These are phyloP conservation scores for Eucalyptus regnans DNA, from an alignment of 345 rosid species.

Conservation along the genomic window DNA sequence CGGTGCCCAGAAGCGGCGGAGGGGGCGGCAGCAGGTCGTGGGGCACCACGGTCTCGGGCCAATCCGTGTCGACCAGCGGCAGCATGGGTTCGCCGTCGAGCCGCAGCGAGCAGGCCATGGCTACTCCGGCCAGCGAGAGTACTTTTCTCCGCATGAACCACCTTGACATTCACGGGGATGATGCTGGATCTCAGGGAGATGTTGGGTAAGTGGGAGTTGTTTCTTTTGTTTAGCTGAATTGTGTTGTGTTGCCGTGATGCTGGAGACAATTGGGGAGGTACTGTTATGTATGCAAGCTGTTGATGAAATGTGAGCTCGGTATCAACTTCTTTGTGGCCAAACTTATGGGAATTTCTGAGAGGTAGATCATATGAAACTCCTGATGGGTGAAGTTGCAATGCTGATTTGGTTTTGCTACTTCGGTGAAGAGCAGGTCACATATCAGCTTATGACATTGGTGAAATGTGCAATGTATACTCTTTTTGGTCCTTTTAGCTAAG, in stretches of 20 bases:
- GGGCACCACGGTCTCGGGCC: slow-evolving; percentile 32
- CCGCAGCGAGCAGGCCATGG: slow-evolving; percentile 51
- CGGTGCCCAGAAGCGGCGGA: slow-evolving; percentile 12
- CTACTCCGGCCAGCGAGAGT: slow-evolving; percentile 71
- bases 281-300: neutral
- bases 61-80: slow-evolving; percentile 28
- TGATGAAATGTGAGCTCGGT: neutral
- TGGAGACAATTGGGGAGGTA: neutral
- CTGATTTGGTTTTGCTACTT: neutral
- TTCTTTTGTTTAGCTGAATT: neutral
- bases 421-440: neutral
- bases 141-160: slow-evolving; percentile 52
- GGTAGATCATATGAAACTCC: neutral
- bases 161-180: slow-evolving; percentile 89
- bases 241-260: neutral
- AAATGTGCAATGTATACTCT: neutral
- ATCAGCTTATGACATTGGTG: neutral
- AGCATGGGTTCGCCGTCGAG: slow-evolving; percentile 94
- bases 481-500: neutral
- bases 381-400: neutral
- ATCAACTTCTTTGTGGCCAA: neutral
- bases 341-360: neutral
- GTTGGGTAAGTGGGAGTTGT: slow-evolving; percentile 29
- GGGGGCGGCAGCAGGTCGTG: slow-evolving; percentile 65
- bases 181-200: slow-evolving; percentile 77